A percentile compares a stretch with the other conserved stretches of the same genome.
Evolutionary conservation across 352 stramenopile species (phyloP).

Genomic region (Aphanomyces cochlioides): DNA sequence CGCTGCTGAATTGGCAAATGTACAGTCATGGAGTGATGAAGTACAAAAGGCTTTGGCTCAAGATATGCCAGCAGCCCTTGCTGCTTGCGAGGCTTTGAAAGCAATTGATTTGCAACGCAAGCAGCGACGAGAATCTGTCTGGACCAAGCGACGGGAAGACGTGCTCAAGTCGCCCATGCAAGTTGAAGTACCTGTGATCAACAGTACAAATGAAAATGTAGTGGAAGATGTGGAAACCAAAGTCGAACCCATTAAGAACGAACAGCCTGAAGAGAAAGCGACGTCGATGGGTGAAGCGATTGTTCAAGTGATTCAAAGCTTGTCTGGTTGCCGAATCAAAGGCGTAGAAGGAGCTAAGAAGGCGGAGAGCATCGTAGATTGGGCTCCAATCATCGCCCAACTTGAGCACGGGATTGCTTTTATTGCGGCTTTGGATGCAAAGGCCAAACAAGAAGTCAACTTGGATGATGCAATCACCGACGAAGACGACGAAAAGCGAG

Average conservation of each 20-base stretch:
- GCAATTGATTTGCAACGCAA: constrained; percentile 20
- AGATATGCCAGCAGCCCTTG: constrained; percentile 40
- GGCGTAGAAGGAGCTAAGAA: neutral
- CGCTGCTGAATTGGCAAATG: constrained; percentile 65
- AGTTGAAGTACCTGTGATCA: neutral
- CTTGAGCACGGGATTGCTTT: constrained; percentile 1
- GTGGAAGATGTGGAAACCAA: neutral
- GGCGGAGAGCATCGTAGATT: neutral
- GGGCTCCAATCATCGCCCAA: neutral
- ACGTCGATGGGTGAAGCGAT: neutral
- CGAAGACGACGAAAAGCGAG: neutral
- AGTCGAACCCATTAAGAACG: neutral
- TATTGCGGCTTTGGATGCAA: constrained; percentile 22
- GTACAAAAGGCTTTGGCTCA: constrained; percentile 49
- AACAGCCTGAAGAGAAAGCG: neutral
- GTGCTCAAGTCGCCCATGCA: neutral
- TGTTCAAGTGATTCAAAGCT: constrained; percentile 11
- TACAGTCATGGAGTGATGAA: constrained; percentile 59
- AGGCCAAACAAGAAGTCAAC: constrained; percentile 4
- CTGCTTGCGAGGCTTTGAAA: constrained; percentile 47
- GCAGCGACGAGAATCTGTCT: neutral
- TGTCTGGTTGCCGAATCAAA: constrained; percentile 34
- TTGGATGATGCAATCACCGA: neutral
- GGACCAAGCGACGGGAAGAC: neutral
- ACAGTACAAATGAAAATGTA: neutral